Base-by-base conservation (phyloP, 257 asterid species). In the Solanum dulcamara region DNA sequence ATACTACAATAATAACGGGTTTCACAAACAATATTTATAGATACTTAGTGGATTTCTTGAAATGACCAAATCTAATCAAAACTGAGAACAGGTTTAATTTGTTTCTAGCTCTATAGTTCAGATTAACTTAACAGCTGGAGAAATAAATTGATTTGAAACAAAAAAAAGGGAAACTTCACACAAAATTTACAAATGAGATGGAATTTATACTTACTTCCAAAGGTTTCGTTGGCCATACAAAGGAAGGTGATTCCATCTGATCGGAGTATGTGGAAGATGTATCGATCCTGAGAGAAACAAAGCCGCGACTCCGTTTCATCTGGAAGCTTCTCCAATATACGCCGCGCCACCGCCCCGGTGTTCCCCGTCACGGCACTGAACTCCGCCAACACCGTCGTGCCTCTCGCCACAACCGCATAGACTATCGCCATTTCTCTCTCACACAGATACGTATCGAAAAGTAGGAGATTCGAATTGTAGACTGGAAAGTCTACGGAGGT, bases 151-250 rank as follows among this genome's bases (percentile, higher is more conserved):
- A 35, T 68, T n/a, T 6, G 4, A 12, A 46, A 12, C 15, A 62
- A 32, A 62, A 33, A 35, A 18, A 81, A 48, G 7, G 33, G 84
- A 3, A 80, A 20, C n/a, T 18, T 10, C 2, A 75, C 22, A 15
- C 42, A 51, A 18, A 50, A 20, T 7, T 17, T 20, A 42, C n/a
- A 8, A 35, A 35, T 50, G 55, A 50, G 42, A 24, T 17, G 46
- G 40, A 77, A 51, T 14, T 46, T 80, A 59, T 66, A 40, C 93
- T 92, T 89, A 97, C 99, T 92, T 89, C 98, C 98, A 64, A 95
- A 97, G 86, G 98, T 90, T 70, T 95, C 98, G 86, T 94, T 97
- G 42, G 99, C 99, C 99, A 97, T 97, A 97, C 99, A 97, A 85
- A 97, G 98, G 88, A 90, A 97, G 18, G 92, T 89, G 80, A 97